Evolutionary conservation across 495 filamentous ascomycete species (phyloP).

Genomic region (Friedmanniomyces simplex): DNA sequence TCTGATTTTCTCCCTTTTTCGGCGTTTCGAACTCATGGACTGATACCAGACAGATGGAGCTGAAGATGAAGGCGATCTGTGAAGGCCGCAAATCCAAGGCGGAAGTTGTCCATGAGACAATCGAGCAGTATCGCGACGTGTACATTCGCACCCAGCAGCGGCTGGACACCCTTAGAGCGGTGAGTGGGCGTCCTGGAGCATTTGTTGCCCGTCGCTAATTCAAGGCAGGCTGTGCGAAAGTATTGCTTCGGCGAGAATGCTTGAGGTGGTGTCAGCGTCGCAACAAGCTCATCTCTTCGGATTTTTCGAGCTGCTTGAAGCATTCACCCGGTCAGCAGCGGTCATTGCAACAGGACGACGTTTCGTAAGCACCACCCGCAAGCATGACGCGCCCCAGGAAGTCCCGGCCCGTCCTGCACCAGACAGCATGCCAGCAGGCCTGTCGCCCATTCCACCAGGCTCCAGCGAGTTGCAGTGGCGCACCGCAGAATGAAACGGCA

Average conservation of each 20-base stretch:
- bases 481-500: too few species aligned
- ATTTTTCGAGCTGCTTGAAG: too few species aligned
- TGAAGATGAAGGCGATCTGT: conserved; percentile 89
- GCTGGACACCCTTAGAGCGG: conserved; percentile 62
- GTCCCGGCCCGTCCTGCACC: too few species aligned
- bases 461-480: neutral
- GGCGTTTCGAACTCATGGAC: neutral
- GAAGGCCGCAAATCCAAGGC: conserved; percentile 66
- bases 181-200: conserved; percentile 32
- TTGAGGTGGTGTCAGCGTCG: too few species aligned
- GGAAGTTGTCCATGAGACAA: conserved; percentile 64
- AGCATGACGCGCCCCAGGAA: too few species aligned
- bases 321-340: neutral
- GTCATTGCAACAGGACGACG: too few species aligned
- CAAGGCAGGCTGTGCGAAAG: conserved; percentile 27
- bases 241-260: conserved; percentile 29
- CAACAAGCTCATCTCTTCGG: too few species aligned
- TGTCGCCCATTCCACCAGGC: neutral
- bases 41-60: conserved; percentile 55
- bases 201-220: neutral
- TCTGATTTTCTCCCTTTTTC: conserved; percentile 14
- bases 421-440: too few species aligned
- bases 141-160: conserved; percentile 67
- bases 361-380: too few species aligned
- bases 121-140: conserved; percentile 75